phyloP scores from a whole-genome alignment of 2,329 filamentous ascomycete genomes.

The Leptographium galeiforme region DNA sequence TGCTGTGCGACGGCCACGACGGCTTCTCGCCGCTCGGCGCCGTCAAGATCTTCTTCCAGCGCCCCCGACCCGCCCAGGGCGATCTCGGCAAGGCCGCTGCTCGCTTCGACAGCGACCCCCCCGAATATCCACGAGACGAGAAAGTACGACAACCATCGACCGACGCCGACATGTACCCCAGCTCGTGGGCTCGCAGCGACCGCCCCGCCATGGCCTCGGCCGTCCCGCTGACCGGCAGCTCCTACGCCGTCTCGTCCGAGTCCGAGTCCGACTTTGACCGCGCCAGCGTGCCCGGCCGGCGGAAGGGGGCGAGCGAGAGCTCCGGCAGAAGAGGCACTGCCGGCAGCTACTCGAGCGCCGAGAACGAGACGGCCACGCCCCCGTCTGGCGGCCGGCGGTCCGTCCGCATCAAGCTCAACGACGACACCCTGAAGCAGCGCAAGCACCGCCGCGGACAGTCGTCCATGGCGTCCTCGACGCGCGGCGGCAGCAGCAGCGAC shows the following conservation, averaged over 20 bases:
- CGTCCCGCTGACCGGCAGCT: constrained; percentile 15
- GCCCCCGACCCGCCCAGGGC: not conserved
- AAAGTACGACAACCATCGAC: constrained; percentile 4
- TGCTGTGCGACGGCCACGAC: constrained; percentile 69
- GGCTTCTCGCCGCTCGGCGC: constrained; percentile 64
- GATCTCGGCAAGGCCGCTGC: not conserved
- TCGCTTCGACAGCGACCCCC: not conserved
- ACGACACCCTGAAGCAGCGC: constrained; percentile 60
- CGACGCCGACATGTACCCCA: constrained; percentile 5
- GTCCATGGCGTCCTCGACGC: constrained; percentile 14
- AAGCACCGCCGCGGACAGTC: constrained; percentile 51
- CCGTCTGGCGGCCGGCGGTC: constrained; percentile 56
- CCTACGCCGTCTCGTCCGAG: constrained; percentile 58
- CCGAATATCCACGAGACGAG: not conserved
- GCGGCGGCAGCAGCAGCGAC: constrained; percentile 14
- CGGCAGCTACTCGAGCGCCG: constrained; percentile 6
- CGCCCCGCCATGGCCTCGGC: constrained; percentile 32
- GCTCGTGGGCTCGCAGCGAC: not conserved
- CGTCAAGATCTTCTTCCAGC: constrained; percentile 48
- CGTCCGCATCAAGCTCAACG: constrained; percentile 81
- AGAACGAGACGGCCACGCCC: constrained; percentile 43
- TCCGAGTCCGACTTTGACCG: constrained; percentile 46
- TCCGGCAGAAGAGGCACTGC: constrained; percentile 4
- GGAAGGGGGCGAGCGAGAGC: not conserved
- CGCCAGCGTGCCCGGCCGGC: constrained; percentile 9